Base-by-base conservation (phyloP, 805 yeast species). In the Sugiyamaella marilandica region DNA sequence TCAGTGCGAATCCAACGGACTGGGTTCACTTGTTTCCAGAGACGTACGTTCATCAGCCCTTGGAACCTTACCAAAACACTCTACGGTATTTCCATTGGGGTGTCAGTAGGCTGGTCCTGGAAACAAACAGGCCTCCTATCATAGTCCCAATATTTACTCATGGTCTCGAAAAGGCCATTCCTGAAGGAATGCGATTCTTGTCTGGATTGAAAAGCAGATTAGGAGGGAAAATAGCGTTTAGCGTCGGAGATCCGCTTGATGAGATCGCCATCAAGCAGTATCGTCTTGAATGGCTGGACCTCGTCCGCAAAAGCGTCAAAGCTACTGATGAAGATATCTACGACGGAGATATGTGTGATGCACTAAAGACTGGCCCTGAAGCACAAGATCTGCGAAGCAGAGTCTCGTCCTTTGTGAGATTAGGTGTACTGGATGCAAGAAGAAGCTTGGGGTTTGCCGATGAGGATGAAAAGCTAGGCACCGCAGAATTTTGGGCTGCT, bases 71-170 rank as follows among this genome's bases (percentile, higher is more conserved):
- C 65, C 75, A 78, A 47, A 86, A 88, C 59, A 89, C 97, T 2
- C 87, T 94, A 94, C 75, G 97, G 57, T 92, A 87, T 69, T 92
- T 94, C 75, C 85, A 87, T 65, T 92, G 98, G 98, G 99, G 99
- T 0, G 83, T 90, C 1, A 80, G 96, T 1, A 76, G 99, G 59
- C 65, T 91, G 59, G 76, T 94, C 4, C 70, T 94, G 51, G 99
- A 92, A 67, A 75, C 95, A 9, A 83, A 92, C 0, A 78, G 79
- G 54, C 82, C 92, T 0, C 98, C 99, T 0, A 81, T 91, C 1
- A 80, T 92, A 13, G 81, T 94, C 13, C 98, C 98, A 0, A 85
- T 92, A 14, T 92, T 84, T 63, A 73, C 87, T 4, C 78, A 82
- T 47, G 99, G 99, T 0, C 86, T 92, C 62, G 96, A 92, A 65